Evolutionary conservation across 148 eudicot genomes (phyloP), one percentile per base, ranked within the genome.

Genomic region (Cornus suecica): DNA sequence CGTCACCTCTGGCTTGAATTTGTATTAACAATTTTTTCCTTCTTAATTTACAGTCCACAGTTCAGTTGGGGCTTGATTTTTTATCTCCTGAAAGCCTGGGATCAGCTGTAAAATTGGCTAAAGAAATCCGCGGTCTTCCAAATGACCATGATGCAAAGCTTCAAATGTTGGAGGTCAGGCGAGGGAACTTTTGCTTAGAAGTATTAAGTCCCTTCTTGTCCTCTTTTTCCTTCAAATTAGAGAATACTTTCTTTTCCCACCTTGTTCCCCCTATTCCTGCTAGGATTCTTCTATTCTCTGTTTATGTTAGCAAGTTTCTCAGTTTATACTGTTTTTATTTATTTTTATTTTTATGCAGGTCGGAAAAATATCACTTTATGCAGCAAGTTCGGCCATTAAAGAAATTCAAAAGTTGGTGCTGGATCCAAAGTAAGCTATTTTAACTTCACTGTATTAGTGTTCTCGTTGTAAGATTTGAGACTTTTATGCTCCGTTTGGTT

Each of bases 371-470:
- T 95, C 97, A 48, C 84, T 95, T 15, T 95, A 95, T 72, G 94
- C 99, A 42, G 99, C 99, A 76, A 95, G 99, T 78, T 91, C 97
- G 42, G 96, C 99, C 68, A 95, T 95, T 48, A 95, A 89, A 84
- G 99, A 92, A 78, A 97, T 95, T 71, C 97, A 88, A 77, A 92
- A 92, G 82, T 79, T 95, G 81, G 99, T 92, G 73, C 86, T 95
- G 71, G 99, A 95, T 81, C 90, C 91, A 72, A 95, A 92, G 99
- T 95, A 91, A 88, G 97, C 70, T 80, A 75, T 72, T 42, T 15
- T 66, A 66, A 4, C 72, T 54, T 65, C 22, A 13, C 20, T 18
- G 41, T 32, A 0, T 56, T 29, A 9, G 42, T 31, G 23, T 66
- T 66, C 42, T 31, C 32, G 2, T 32, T 14, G 31, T 14, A 41